Evolutionary conservation across 2,329 filamentous ascomycete genomes (phyloP), one percentile per base, ranked within the genome.

Genomic region (Fusarium nelsonii): DNA sequence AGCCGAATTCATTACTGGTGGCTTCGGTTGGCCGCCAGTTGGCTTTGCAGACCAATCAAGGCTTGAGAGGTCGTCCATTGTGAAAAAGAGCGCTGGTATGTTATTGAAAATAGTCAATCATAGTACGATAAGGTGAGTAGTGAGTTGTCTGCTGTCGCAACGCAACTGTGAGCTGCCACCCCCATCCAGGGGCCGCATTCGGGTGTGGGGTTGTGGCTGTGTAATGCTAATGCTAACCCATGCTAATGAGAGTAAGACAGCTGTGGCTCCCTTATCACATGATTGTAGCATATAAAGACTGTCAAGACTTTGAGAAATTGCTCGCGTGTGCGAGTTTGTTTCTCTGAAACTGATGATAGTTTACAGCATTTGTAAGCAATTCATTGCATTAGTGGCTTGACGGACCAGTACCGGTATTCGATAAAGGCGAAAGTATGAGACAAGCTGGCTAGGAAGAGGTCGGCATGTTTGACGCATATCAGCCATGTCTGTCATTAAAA

Each of bases 31-130:
- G 44, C 66, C 67, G 46, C 69, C 72, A 20, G 71, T 64, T 43
- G 79, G 72, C 76, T 85, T 84, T 65, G 78, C 76, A 51, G 85
- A 86, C 87, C 87, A 90, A 78, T 86, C 85, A 72, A 90, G 81
- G 68, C 85, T 84, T 48, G 85, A 84, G 49, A 90, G 84, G 78
- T 90, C 87, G 71, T 90, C 86, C 88, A 90, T 90, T 58, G 75
- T 81, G 59, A 63, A 39, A 23, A 48, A 63, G 44, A 55, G 45
- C 68, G 56, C 45, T 69, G 50, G 59, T 69, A 58, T 57, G 59
- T 62, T 72, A 71, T 69, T 57, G 65, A n/a, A 55, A 63, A 59
- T 69, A 60, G 58, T 74, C 63, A 69, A 59, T 71, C 75, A 76
- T 77, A 63, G 59, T 65, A 65, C 40, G 44, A 59, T 65, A 58